Evolutionary conservation across 2,329 filamentous ascomycete genomes (phyloP).

Genomic region (Monosporascus sp.): DNA sequence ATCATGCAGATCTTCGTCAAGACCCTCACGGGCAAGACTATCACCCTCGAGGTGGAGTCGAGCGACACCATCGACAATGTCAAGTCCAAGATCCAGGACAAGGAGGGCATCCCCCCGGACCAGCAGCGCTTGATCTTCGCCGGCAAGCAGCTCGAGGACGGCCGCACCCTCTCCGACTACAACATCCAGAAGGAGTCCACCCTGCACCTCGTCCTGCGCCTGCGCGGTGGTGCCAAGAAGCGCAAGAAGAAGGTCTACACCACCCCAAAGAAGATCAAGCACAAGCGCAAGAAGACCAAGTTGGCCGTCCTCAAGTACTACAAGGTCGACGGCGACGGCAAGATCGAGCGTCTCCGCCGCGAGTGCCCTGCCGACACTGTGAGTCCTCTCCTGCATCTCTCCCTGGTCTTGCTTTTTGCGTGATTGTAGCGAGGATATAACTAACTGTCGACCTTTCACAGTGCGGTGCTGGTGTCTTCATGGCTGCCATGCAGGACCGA

Average conservation of each 20-base stretch:
- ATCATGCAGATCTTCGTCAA: constrained; percentile 75
- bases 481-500: constrained; percentile 99
- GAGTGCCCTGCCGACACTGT: constrained; percentile 93
- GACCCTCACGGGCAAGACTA: constrained; percentile 98
- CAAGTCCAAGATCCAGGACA: constrained; percentile 98
- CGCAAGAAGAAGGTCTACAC: constrained; percentile 99
- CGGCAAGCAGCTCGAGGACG: constrained; percentile 99
- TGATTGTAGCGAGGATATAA: not conserved
- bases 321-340: constrained; percentile 99
- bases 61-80: constrained; percentile 99
- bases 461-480: constrained; percentile 99
- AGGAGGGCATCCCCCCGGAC: constrained; percentile 98
- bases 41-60: constrained; percentile 99
- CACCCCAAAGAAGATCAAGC: constrained; percentile 99
- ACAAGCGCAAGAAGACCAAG: constrained; percentile 99
- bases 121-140: constrained; percentile 99
- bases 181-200: constrained; percentile 99
- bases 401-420: not conserved
- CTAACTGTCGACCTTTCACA: constrained; percentile 36
- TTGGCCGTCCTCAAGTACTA: constrained; percentile 99
- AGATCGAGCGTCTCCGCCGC: constrained; percentile 98
- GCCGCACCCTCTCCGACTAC: constrained; percentile 98
- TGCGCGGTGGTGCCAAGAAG: constrained; percentile 99
- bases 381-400: constrained; percentile 34
- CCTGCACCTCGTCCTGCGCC: constrained; percentile 94